Evolutionary conservation across 805 yeast genomes (phyloP).

Genomic region (Candida koratica): DNA sequence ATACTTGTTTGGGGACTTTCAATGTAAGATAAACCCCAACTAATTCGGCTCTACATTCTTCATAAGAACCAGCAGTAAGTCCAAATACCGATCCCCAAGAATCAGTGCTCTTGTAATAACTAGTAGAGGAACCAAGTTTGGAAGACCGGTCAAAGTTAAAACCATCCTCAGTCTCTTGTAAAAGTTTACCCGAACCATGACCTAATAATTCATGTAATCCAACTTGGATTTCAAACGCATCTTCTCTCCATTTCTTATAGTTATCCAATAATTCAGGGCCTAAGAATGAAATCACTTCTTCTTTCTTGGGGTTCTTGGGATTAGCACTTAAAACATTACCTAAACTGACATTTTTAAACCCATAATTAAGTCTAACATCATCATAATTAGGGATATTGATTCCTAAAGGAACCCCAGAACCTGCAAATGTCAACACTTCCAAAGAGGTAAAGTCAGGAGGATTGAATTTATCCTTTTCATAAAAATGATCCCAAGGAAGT

Average conservation of each 20-base stretch:
- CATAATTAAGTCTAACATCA: conserved; percentile 76
- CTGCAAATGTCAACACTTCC: conserved; percentile 86
- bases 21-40: conserved; percentile 81
- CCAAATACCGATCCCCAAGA: conserved; percentile 92
- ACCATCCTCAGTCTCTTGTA: conserved; percentile 54
- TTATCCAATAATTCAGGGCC: conserved; percentile 47
- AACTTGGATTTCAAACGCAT: conserved; percentile 88
- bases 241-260: conserved; percentile 69
- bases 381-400: conserved; percentile 91
- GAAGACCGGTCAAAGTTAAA: conserved; percentile 67
- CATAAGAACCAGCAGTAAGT: conserved; percentile 77
- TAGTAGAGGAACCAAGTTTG: conserved; percentile 66
- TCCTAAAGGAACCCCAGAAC: conserved; percentile 90
- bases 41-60: conserved; percentile 89
- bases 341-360: conserved; percentile 85
- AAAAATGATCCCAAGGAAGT: conserved; percentile 74
- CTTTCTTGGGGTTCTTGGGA: conserved; percentile 59
- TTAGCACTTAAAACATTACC: conserved; percentile 79
- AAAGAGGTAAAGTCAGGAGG: conserved; percentile 92
- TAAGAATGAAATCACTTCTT: conserved; percentile 67
- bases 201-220: conserved; percentile 91
- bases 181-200: conserved; percentile 84
- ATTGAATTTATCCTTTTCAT: conserved; percentile 79
- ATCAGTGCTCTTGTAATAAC: conserved; percentile 73
- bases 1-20: conserved; percentile 52